A percentile compares a stretch with the other conserved stretches of the same genome.
Conservation (phyloP, 106 monocot genomes). For the Narthecium ossifragum region DNA sequence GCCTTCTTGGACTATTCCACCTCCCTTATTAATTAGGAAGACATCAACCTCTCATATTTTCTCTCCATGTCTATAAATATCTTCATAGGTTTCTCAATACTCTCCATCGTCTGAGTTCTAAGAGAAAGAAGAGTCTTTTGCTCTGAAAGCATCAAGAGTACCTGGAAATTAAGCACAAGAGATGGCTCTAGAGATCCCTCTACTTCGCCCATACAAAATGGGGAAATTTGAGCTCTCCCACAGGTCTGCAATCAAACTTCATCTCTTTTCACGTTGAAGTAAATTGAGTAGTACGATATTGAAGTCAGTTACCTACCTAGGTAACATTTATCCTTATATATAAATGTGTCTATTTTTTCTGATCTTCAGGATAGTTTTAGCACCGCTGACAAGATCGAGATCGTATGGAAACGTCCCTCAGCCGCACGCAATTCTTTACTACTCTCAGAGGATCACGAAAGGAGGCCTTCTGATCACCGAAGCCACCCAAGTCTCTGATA, state of each 20-base stretch:
- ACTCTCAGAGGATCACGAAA: constrained; percentile 27
- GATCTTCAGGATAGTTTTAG: constrained; percentile 2
- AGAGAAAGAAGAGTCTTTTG: not conserved
- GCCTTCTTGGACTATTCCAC: too few species aligned
- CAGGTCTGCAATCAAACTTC: not conserved
- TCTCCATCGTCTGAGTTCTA: too few species aligned
- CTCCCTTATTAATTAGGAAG: too few species aligned
- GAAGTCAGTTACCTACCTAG: not conserved
- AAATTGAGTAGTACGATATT: not conserved
- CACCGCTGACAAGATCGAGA: constrained; percentile 33
- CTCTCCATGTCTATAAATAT: too few species aligned
- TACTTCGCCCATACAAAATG: not conserved
- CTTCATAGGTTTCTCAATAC: too few species aligned
- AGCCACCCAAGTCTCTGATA: constrained; percentile 18
- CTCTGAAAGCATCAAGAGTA: not conserved
- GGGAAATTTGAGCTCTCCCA: constrained; percentile 7
- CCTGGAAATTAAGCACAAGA: not conserved
- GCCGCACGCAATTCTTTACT: constrained; percentile 25
- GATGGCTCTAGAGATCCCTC: not conserved
- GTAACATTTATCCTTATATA: not conserved
- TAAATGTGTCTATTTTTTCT: not conserved
- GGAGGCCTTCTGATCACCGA: constrained; percentile 21
- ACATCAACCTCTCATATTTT: too few species aligned
- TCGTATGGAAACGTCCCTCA: constrained; percentile 30
- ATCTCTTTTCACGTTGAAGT: not conserved